Evolutionary conservation across 2,329 filamentous ascomycete genomes (phyloP), one percentile per base, ranked within the genome.

Genomic region (Alternaria hordeiaustralica): DNA sequence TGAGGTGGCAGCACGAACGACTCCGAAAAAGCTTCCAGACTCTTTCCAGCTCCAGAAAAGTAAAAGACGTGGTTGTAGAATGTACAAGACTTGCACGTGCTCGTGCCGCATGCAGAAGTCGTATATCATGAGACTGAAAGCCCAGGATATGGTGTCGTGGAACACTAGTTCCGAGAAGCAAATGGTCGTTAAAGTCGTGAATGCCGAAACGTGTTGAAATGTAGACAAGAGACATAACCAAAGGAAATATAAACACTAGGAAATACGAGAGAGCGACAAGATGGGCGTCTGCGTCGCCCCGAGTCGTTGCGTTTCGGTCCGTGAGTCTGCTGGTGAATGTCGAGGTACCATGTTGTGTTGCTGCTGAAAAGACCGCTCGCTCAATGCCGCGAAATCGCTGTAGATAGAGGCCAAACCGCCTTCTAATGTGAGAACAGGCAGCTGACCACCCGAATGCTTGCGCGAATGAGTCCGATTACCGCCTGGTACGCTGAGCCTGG

Each of bases 241-340:
- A 74, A 77, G 60, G 61, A 69, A 67, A 74, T 61, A 71, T 72
- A 68, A 47, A 78, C 74, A 72, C 68, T 75, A 78, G 61, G 72
- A 76, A 71, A 78, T 55, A 47, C 44, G 33, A 59, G 67, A 62
- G 68, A 64, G 62, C 55, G 68, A 67, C 55, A 55, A 60, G 30
- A 41, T 61, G 55, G 49, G 36, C 60, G 59, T 55, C 33, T 25
- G 28, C 9, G 25, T 63, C 55, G 58, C 55, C 58, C 25, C 28
- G 47, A 28, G 36, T 60, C 28, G 56, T 55, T 60, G 43, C 45
- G 45, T 69, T 82, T 84, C 72, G 75, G 78, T 63, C 73, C 79
- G 68, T 70, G 72, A 23, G 83, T 83, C 84, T 90, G n/a, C 84
- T 83, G 1, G 87, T 86, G 8, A 91, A 64, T 64, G 60, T 53